Conservation (phyloP, 139 green algal genomes). For the Asterochloris erici region DNA sequence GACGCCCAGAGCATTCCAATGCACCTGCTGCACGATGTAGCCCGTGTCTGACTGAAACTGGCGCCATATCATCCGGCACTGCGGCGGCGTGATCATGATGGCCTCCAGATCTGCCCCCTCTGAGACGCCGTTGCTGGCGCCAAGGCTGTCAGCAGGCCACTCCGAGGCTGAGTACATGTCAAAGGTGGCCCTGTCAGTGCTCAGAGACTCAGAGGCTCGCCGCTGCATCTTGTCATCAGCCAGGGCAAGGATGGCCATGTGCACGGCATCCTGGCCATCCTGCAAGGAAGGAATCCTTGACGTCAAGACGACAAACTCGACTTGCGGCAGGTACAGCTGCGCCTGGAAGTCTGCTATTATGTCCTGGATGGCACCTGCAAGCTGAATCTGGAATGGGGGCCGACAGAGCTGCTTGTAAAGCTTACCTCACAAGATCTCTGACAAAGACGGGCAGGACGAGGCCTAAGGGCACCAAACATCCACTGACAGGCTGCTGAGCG, state of each 20-base stretch:
- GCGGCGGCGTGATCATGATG: slow-evolving; percentile 48
- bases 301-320: no score
- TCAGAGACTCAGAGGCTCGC: slow-evolving; percentile 16
- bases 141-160: slow-evolving; percentile 37
- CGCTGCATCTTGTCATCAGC: slow-evolving; percentile 19
- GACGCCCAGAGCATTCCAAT: no score
- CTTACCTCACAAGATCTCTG: no score
- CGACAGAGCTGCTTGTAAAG: no score
- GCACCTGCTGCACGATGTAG: slow-evolving; percentile 65
- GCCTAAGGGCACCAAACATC: no score
- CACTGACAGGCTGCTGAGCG: no score
- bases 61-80: slow-evolving; percentile 61
- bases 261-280: slow-evolving; percentile 23
- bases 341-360: no score
- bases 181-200: slow-evolving; percentile 22
- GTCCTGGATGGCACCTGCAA: no score
- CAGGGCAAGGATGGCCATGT: slow-evolving; percentile 39
- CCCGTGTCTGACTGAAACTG: slow-evolving; percentile 65
- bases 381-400: no score
- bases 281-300: slow-evolving; percentile 1
- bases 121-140: no score
- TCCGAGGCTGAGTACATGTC: slow-evolving; percentile 44
- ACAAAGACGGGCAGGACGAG: no score
- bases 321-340: no score
- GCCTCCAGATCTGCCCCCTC: slow-evolving; percentile 16